Base-by-base conservation (phyloP, 306 rosid genomes). In the Prunus davidiana region DNA sequence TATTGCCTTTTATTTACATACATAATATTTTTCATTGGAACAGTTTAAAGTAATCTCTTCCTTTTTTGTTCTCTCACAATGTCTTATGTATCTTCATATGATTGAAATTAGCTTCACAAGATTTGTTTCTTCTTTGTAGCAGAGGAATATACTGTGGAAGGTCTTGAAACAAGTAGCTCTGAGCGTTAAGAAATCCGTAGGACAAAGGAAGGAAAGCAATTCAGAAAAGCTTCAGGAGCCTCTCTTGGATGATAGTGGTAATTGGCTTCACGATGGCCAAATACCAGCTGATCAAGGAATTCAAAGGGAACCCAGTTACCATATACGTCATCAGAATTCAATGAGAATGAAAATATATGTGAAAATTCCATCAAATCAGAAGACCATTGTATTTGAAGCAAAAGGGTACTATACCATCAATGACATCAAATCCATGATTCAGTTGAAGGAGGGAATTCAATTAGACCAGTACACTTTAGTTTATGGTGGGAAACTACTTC, bases 371-470 rank as follows among this genome's bases (percentile, higher is more conserved):
- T 52, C 73, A 66, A 54, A 66, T 30, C 56, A 24, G 73, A 66
- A 24, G 43, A 38, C 28, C 3, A 11, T 11, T 32, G 73, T 76
- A 18, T 27, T 54, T 16, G 73, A 54, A 54, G 65, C 79, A 38
- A 55, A 66, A 11, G 73, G 22, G 32, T 54, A 38, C 66, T 20
- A 76, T 43, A 54, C 18, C 24, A 54, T 76, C 55, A 25, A 55
- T 41, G 73, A 76, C 73, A 55, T 76, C 45, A 76, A 66, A 55
- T 22, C 73, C 55, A 76, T 76, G 73, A 38, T 76, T 43, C 30
- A 55, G 32, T n/a, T 20, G 45, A 54, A 55, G 46, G 79, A 76
- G 27, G 79, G 45, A 8, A 64, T 66, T 25, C n/a, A 41, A 66
- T 57, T 73, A 20, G 25, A 54, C 18, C 67, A 52, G 20, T 76